Conservation (phyloP, 2,329 filamentous ascomycete species). For the Neophaeococcomyces mojaviensis region DNA sequence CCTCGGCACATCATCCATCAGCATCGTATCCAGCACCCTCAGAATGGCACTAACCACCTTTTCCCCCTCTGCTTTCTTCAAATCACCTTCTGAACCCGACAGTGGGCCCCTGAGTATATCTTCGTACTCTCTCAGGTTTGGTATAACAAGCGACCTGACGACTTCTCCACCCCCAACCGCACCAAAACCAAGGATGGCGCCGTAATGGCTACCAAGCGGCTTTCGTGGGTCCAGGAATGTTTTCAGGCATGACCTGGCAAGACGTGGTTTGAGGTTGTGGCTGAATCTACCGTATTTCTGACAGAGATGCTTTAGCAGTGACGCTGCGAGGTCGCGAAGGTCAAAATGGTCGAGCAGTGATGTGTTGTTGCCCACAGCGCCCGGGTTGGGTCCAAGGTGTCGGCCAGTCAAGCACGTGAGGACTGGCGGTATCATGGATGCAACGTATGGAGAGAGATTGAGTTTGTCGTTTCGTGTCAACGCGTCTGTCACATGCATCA, state of each 20-base stretch:
- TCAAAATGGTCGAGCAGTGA: conserved; percentile 57
- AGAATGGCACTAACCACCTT: conserved; percentile 53
- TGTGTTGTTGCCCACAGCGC: conserved; percentile 27
- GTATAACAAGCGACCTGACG: conserved; percentile 56
- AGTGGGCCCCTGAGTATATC: conserved; percentile 51
- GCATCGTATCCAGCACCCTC: conserved; percentile 47
- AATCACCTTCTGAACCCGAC: conserved; percentile 42
- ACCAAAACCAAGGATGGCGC: conserved; percentile 72
- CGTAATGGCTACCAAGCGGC: conserved; percentile 77
- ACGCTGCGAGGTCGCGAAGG: conserved; percentile 76
- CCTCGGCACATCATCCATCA: conserved; percentile 36
- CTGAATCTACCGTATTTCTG: conserved; percentile 75
- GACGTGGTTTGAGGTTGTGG: conserved; percentile 73
- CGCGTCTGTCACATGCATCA: conserved; percentile 83
- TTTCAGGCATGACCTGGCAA: conserved; percentile 89
- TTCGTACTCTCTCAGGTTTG: conserved; percentile 59
- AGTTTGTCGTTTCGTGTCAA: conserved; percentile 76
- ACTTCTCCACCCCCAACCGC: conserved; percentile 65
- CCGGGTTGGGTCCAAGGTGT: conserved; percentile 52
- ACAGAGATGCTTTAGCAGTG: conserved; percentile 70
- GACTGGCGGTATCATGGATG: conserved; percentile 71
- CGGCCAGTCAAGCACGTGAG: conserved; percentile 85
- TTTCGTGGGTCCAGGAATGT: conserved; percentile 82
- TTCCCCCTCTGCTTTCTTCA: conserved; percentile 52
- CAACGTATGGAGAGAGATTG: conserved; percentile 63